Conservation (phyloP, 768 basidiomycete genomes). For the Leccinum sublutescens region DNA sequence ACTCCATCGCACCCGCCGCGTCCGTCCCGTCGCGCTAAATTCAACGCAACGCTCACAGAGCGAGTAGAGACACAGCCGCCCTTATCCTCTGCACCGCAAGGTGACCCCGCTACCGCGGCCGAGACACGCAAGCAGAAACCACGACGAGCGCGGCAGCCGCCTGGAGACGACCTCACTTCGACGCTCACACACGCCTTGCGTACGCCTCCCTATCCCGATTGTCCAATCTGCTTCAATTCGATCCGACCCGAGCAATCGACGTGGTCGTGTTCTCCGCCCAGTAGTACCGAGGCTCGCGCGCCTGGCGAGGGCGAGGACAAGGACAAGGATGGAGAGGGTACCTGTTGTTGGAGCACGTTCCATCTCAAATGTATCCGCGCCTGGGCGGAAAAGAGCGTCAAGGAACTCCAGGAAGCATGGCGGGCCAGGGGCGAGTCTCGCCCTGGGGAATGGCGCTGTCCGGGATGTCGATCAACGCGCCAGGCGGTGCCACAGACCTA, state of each 20-base stretch:
- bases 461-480: conserved; percentile 87
- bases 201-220: conserved; percentile 73
- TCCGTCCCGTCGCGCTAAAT: conserved; percentile 34
- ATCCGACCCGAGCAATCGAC: conserved; percentile 78
- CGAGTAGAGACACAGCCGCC: not conserved
- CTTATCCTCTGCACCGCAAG: not conserved
- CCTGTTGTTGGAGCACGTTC: conserved; percentile 88
- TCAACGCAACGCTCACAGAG: conserved; percentile 37
- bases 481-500: conserved; percentile 62
- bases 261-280: conserved; percentile 81
- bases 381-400: conserved; percentile 84
- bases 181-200: conserved; percentile 64
- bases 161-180: conserved; percentile 69
- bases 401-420: conserved; percentile 72
- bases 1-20: conserved; percentile 7
- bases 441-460: conserved; percentile 87
- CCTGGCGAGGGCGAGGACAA: conserved; percentile 4
- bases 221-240: conserved; percentile 78
- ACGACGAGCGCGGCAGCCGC: conserved; percentile 11
- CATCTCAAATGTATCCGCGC: conserved; percentile 86
- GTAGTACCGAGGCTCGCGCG: not conserved
- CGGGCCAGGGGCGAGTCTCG: conserved; percentile 64
- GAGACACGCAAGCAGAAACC: conserved; percentile 9
- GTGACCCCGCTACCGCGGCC: not conserved
- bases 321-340: conserved; percentile 28